phyloP scores from a whole-genome alignment of 1,284 basidiomycete genomes.

The Fomitopsis schrenkii region DNA sequence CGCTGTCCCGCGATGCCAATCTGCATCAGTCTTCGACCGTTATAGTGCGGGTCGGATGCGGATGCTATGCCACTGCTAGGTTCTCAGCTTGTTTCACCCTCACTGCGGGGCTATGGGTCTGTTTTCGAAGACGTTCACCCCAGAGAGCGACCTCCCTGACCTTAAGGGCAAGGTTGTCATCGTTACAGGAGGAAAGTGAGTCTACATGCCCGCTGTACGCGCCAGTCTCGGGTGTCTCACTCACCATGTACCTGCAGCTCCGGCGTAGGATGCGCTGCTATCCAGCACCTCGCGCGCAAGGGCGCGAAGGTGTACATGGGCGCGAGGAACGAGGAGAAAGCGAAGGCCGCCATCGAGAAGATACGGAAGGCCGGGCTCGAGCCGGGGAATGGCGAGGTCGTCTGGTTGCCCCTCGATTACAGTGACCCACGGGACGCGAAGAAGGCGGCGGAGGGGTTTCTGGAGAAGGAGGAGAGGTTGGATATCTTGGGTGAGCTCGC shows the following conservation, averaged over 20 bases:
- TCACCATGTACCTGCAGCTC: constrained; percentile 14
- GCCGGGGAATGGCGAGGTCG: constrained; percentile 32
- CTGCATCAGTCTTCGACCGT: too few relatives aligned
- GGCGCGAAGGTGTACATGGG: constrained; percentile 44
- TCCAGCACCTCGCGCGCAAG: constrained; percentile 32
- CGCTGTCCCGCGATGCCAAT: too few relatives aligned
- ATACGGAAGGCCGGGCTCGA: constrained; percentile 31
- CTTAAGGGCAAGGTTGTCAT: constrained; percentile 35
- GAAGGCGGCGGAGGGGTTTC: constrained; percentile 40
- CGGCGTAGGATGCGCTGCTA: constrained; percentile 38
- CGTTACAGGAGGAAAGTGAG: constrained; percentile 38
- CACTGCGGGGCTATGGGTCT: neutral
- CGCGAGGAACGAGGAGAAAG: constrained; percentile 35
- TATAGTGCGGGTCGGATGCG: too few relatives aligned
- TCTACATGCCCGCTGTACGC: neutral
- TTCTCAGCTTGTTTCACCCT: neutral
- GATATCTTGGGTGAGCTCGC: constrained; percentile 41
- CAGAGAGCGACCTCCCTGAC: constrained; percentile 26
- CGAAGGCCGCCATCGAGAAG: constrained; percentile 33
- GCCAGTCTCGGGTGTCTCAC: neutral
- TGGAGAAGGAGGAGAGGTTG: constrained; percentile 40
- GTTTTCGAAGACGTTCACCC: constrained; percentile 18
- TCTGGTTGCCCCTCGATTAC: constrained; percentile 45
- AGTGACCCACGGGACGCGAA: constrained; percentile 37
- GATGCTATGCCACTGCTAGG: neutral